Base-by-base conservation (phyloP, 352 stramenopile genomes). In the Globisporangium cederbergense region DNA sequence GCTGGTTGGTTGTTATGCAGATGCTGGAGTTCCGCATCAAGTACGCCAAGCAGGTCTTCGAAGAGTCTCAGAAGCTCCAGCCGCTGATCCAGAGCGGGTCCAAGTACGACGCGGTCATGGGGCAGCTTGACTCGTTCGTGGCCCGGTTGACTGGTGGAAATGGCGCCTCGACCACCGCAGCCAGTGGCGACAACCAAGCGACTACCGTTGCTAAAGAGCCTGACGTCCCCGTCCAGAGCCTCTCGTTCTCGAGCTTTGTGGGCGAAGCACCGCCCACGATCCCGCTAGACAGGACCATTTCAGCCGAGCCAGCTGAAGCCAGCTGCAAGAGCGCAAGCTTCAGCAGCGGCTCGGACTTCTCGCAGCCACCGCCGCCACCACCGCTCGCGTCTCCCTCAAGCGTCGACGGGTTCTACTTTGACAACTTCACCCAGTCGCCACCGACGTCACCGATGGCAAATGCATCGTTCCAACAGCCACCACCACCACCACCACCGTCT, bases 211-310 rank as follows among this genome's bases (percentile, higher is more conserved):
- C 54, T 2, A 38, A 25, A 13, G 6, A 52, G 53, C 56, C 49
- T 3, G 63, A 72, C 2, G 49, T 54, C 1, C 69, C 71, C 1
- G 79, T 92, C 30, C 72, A 76, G 16, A 81, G 75, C 18, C 62
- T 83, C 51, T 86, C 79, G 5, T 90, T 90, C 50, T 74, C 83
- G 62, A 81, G 72, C n/a, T 92, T 90, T 60, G 77, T 88, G 2
- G 83, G 80, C 8, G 78, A 82, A 60, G 62, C 61, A 2, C 52
- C 72, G 38, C 59, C 71, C 3, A 32, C 63, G 11, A 36, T 65
- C 1, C 58, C 62, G 6, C 46, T 13, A 5, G 50, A 66, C 16
- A 22, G 22, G 43, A 25, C 7, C 28, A 7, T 0, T 28, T 36
- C 42, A 13, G 43, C 50, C 1, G 28, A 28, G 34, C 20, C 50